These are phyloP conservation scores for Amaranthus tricolor DNA, from an alignment of 179 eudicot genomes.

Conservation along the genomic window DNA sequence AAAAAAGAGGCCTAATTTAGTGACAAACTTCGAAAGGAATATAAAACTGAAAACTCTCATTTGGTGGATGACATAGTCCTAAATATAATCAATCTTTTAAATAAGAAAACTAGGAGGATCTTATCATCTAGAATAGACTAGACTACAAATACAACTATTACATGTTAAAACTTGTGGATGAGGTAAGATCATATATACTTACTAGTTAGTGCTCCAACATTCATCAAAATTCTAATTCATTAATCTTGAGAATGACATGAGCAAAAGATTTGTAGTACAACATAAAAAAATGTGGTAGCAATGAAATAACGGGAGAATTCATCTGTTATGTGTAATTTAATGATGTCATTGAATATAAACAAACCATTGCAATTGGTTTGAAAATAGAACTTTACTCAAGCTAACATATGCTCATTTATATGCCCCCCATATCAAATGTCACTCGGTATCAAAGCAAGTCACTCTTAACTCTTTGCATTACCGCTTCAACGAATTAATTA, in stretches of 20 bases:
- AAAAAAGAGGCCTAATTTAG: neutral
- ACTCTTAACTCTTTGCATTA: neutral
- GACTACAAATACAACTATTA: neutral
- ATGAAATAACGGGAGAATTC: neutral
- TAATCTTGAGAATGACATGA: neutral
- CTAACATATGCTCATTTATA: neutral
- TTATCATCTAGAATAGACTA: neutral
- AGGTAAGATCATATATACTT: neutral
- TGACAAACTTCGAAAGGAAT: neutral
- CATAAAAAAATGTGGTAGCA: neutral
- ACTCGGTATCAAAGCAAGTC: neutral
- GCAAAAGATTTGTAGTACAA: neutral
- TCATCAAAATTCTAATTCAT: neutral
- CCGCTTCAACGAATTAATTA: neutral
- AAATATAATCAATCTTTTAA: neutral
- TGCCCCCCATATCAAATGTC: neutral
- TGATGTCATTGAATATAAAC: neutral
- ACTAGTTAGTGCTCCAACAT: neutral
- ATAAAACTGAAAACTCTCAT: neutral
- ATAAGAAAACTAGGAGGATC: neutral
- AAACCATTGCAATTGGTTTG: neutral
- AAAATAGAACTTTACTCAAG: neutral
- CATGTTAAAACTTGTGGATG: neutral
- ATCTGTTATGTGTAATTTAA: neutral
- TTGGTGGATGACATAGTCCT: neutral